Percentiles rank a stretch among this genome's conserved stretches.
phyloP scores from a whole-genome alignment of 2,329 filamentous ascomycete genomes.

The Cladosporium halotolerans region DNA sequence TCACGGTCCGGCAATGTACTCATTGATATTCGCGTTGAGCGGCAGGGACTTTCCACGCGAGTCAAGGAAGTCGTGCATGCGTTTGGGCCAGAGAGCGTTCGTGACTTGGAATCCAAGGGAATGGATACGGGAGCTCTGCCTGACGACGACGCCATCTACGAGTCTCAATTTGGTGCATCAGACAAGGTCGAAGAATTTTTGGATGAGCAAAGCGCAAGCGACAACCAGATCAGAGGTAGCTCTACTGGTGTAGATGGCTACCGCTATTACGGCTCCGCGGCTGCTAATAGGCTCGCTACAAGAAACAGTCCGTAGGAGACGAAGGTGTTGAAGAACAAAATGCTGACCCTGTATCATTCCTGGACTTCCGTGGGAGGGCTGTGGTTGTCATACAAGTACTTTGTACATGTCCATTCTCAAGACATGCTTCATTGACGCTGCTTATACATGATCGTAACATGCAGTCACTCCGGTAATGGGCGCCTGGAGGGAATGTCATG shows the following conservation, averaged over 20 bases:
- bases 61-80: constrained; percentile 6
- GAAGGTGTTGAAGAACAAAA: too few relatives aligned
- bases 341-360: too few relatives aligned
- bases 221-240: not conserved
- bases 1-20: constrained; percentile 39
- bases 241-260: not conserved
- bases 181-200: not conserved
- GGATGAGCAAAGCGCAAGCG: not conserved
- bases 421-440: too few relatives aligned
- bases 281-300: too few relatives aligned
- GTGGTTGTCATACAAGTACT: too few relatives aligned
- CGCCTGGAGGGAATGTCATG: too few relatives aligned
- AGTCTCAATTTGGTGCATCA: not conserved
- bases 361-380: too few relatives aligned
- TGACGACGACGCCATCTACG: not conserved
- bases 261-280: too few relatives aligned
- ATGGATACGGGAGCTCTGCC: not conserved
- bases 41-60: not conserved
- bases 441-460: too few relatives aligned
- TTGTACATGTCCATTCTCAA: too few relatives aligned
- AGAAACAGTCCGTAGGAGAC: too few relatives aligned
- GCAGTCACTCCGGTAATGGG: too few relatives aligned
- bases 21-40: not conserved
- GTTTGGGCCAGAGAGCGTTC: constrained; percentile 1
- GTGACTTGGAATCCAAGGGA: not conserved